Evolutionary conservation across 345 rosid genomes (phyloP).

Genomic region (Rubroshorea leprosula): DNA sequence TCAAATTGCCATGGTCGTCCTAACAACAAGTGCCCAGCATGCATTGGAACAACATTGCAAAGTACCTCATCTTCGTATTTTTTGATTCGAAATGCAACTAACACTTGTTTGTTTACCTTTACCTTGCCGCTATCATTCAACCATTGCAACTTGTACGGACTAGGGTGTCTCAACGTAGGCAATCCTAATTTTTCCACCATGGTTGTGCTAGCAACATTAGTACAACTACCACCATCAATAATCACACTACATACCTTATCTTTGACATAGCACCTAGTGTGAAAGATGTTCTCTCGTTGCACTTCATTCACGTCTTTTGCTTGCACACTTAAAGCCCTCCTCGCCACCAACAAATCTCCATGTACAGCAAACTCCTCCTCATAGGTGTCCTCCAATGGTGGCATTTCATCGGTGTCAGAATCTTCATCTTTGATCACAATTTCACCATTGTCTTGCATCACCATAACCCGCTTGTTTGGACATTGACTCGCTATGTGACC

Average conservation of each 20-base stretch:
- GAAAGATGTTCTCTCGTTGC: too few relatives aligned
- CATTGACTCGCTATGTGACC: neutral
- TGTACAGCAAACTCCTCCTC: neutral
- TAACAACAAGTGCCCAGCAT: too few relatives aligned
- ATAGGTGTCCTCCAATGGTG: too few relatives aligned
- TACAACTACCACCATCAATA: conserved; percentile 1
- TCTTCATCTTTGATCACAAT: neutral
- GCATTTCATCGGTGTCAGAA: neutral
- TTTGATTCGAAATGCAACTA: too few relatives aligned
- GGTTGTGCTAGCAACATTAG: neutral
- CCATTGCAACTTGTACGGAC: conserved; percentile 1
- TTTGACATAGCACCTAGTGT: too few relatives aligned
- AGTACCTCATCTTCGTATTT: too few relatives aligned
- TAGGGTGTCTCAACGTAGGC: neutral
- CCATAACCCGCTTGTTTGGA: neutral
- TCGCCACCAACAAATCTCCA: neutral
- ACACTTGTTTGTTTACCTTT: too few relatives aligned
- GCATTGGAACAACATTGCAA: too few relatives aligned
- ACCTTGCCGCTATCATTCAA: too few relatives aligned
- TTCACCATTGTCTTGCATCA: neutral
- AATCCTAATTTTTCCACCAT: neutral
- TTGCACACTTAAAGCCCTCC: neutral
- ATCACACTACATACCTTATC: too few relatives aligned
- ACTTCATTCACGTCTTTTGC: neutral
- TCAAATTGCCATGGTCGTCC: too few relatives aligned